phyloP scores from a whole-genome alignment of 2,329 filamentous ascomycete genomes.

The Ophiostoma novo-ulmi region DNA sequence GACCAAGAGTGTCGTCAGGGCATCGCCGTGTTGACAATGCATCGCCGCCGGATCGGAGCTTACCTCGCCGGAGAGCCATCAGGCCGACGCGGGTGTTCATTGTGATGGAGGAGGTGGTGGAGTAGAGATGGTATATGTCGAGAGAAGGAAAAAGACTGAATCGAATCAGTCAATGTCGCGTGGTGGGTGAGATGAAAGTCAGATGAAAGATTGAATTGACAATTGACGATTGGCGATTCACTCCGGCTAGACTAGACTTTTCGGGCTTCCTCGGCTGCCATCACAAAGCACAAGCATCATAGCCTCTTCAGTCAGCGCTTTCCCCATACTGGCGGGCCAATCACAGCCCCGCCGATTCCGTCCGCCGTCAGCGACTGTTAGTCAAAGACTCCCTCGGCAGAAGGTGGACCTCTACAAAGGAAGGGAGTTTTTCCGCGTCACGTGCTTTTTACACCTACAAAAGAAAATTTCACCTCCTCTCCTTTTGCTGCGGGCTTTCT shows the following conservation, averaged over 20 bases:
- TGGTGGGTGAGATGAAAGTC: background rate
- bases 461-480: background rate
- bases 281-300: slow-evolving; percentile 24
- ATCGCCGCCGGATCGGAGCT: background rate
- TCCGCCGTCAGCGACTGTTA: slow-evolving; percentile 25
- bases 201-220: background rate
- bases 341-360: slow-evolving; percentile 26
- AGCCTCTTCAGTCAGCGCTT: slow-evolving; percentile 1
- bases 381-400: too few relatives aligned
- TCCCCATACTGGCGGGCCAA: slow-evolving; percentile 23
- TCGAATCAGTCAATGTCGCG: slow-evolving; percentile 7
- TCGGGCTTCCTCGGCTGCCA: slow-evolving; percentile 40
- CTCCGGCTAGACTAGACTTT: slow-evolving; percentile 15
- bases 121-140: slow-evolving; percentile 24
- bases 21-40: background rate
- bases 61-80: slow-evolving; percentile 56
- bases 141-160: slow-evolving; percentile 21
- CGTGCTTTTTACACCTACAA: slow-evolving; percentile 7
- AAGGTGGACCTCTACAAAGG: background rate
- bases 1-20: background rate
- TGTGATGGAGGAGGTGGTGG: slow-evolving; percentile 28
- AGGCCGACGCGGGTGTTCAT: slow-evolving; percentile 57
- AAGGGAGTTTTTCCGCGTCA: slow-evolving; percentile 26
- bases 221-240: slow-evolving; percentile 11
- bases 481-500: slow-evolving; percentile 27